These are phyloP conservation scores for Rauvolfia tetraphylla DNA, from an alignment of 257 asterid genomes.

Conservation along the genomic window DNA sequence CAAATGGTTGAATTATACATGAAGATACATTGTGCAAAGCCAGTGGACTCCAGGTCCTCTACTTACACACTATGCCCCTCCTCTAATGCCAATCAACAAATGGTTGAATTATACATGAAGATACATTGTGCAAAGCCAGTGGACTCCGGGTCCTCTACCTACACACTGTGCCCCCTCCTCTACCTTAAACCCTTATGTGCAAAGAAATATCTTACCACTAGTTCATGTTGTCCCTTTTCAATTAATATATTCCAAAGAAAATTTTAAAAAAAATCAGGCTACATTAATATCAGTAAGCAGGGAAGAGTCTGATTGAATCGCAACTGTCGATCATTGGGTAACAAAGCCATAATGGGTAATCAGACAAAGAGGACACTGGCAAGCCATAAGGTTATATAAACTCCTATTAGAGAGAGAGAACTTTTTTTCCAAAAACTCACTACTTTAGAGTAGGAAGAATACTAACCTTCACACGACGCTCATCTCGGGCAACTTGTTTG, in stretches of 20 bases:
- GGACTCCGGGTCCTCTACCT: background rate
- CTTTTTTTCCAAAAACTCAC: background rate
- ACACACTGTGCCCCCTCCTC: too few relatives aligned
- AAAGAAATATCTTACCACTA: background rate
- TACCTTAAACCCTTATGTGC: too few relatives aligned
- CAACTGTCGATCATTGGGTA: background rate
- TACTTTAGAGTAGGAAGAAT: conserved; percentile 9
- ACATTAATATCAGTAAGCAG: too few relatives aligned
- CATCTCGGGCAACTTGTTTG: conserved; percentile 61
- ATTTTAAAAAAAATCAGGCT: too few relatives aligned
- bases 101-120: background rate
- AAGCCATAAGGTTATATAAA: background rate
- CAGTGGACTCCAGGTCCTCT: background rate
- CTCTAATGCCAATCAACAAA: background rate
- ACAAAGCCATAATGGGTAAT: too few relatives aligned
- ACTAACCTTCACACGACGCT: conserved; percentile 75
- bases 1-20: background rate
- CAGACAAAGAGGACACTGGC: too few relatives aligned
- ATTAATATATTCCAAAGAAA: too few relatives aligned
- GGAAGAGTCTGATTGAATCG: background rate
- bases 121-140: background rate
- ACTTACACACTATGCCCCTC: too few relatives aligned
- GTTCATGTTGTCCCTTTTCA: too few relatives aligned
- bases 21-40: background rate
- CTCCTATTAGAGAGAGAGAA: conserved; percentile 1